Evolutionary conservation across 352 stramenopile species (phyloP), one percentile per base, ranked within the genome.

Genomic region (Phytophthora tubulina): DNA sequence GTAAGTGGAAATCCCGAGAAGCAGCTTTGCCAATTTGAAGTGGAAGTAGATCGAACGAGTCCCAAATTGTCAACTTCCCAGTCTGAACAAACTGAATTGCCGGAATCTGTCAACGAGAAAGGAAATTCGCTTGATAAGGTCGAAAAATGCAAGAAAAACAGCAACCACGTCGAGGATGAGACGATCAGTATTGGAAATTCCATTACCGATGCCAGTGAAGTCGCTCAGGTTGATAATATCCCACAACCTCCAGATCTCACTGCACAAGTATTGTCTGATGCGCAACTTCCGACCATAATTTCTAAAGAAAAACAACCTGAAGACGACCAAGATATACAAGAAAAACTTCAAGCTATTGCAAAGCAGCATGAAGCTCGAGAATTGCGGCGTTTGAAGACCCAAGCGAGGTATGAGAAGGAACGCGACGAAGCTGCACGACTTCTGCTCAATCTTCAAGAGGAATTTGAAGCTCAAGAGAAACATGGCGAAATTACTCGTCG

Each of bases 311-410:
- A 51, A 3, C 30, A 30, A 7, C 3, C 8, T 27, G 30, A 9
- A 8, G 35, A 52, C 3, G 51, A 62, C 35, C 31, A 52, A 62
- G 15, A 7, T 33, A 14, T 46, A 13, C 38, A 55, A 50, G 50
- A 32, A 42, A 30, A 74, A 13, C 41, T 72, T 27, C 27, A 66
- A 46, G 38, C 38, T 2, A 67, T 73, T 21, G 42, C 63, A 44
- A 70, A 65, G 30, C 72, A 72, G 14, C 72, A 80, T 3, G 46
- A 57, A 63, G 41, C 52, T 58, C 66, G 71, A 8, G 60, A 69
- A 38, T 39, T 33, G 9, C 65, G 66, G 6, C 65, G 71, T 32
- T 58, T 63, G 21, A 74, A 75, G 39, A 10, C 35, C 3, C 60
- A 78, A 13, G 36, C 45, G 11, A 52, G 14, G 52, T 53, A 57